Percentiles rank a stretch among this genome's conserved stretches.
These are phyloP conservation scores for Botryobasidium botryosum DNA, from an alignment of 768 basidiomycete species.

Conservation along the genomic window DNA sequence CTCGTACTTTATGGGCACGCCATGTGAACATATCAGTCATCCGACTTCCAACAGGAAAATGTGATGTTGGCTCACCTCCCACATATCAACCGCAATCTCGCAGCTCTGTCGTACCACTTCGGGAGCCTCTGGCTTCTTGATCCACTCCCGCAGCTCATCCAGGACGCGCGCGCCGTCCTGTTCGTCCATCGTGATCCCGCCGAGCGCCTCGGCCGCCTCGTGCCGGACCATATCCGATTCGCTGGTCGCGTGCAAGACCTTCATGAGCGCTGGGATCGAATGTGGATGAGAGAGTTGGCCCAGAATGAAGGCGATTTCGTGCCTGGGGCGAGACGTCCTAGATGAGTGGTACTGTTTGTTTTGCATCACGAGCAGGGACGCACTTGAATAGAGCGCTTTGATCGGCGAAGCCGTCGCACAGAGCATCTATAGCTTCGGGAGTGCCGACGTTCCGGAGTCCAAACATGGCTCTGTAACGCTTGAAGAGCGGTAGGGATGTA, in stretches of 20 bases:
- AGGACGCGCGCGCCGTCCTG: constrained; percentile 43
- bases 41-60: constrained; percentile 1
- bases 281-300: constrained; percentile 84
- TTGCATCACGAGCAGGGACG: too few relatives aligned
- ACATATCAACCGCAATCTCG: constrained; percentile 93
- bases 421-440: constrained; percentile 68
- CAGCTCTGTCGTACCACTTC: constrained; percentile 90
- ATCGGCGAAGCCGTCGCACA: constrained; percentile 81
- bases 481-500: constrained; percentile 54
- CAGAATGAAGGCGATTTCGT: constrained; percentile 97
- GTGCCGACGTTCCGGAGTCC: constrained; percentile 87
- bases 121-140: constrained; percentile 59
- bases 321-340: constrained; percentile 29
- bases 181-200: constrained; percentile 57
- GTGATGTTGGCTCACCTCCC: constrained; percentile 82
- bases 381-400: constrained; percentile 88
- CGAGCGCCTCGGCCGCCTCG: constrained; percentile 95
- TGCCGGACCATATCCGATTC: constrained; percentile 98
- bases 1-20: constrained; percentile 36
- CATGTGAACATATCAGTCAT: constrained; percentile 4
- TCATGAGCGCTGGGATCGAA: constrained; percentile 69
- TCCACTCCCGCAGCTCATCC: constrained; percentile 73
- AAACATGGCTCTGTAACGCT: constrained; percentile 97
- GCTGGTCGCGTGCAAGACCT: constrained; percentile 46
- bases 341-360: not conserved